Percentiles rank a stretch among this genome's conserved stretches.
Evolutionary conservation across 2,329 filamentous ascomycete species (phyloP).

Genomic region (Phyllachora maydis): DNA sequence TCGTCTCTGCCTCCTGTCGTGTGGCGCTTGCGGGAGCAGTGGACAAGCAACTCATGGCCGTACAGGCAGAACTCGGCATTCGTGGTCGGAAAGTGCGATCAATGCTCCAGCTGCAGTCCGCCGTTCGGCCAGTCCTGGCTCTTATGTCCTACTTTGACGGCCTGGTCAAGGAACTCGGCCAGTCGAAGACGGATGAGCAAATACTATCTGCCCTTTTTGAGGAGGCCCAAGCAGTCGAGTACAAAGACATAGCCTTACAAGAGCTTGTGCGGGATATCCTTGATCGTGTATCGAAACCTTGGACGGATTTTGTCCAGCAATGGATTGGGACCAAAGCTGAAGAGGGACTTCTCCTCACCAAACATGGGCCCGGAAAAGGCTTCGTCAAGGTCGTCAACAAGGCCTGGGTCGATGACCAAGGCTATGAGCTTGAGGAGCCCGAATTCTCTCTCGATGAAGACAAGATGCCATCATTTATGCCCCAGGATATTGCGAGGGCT

Average conservation of each 20-base stretch:
- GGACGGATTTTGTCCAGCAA: slow-evolving; percentile 29
- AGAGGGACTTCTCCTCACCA: slow-evolving; percentile 29
- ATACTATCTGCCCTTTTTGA: slow-evolving; percentile 40
- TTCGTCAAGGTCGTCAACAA: slow-evolving; percentile 39
- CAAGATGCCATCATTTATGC: slow-evolving; percentile 52
- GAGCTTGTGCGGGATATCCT: slow-evolving; percentile 44
- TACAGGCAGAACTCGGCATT: slow-evolving; percentile 25
- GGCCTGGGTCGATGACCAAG: slow-evolving; percentile 34
- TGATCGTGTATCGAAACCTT: slow-evolving; percentile 11
- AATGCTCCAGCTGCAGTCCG: slow-evolving; percentile 28
- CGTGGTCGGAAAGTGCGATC: slow-evolving; percentile 20
- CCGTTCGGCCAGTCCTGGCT: slow-evolving; percentile 21
- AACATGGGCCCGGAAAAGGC: slow-evolving; percentile 24
- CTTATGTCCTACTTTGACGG: slow-evolving; percentile 29
- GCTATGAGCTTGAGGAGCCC: slow-evolving; percentile 30
- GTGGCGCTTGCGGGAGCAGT: slow-evolving; percentile 30
- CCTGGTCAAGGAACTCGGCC: slow-evolving; percentile 25
- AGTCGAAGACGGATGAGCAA: slow-evolving; percentile 30
- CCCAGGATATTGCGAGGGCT: slow-evolving; percentile 42
- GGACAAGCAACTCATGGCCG: slow-evolving; percentile 22
- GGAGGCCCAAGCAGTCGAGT: slow-evolving; percentile 40
- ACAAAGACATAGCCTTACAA: too few species aligned
- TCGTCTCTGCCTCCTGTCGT: slow-evolving; percentile 21
- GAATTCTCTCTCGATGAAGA: slow-evolving; percentile 43
- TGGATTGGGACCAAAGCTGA: slow-evolving; percentile 55